Base-by-base conservation (phyloP, 1,284 basidiomycete species). In the Schizopora paradoxa region DNA sequence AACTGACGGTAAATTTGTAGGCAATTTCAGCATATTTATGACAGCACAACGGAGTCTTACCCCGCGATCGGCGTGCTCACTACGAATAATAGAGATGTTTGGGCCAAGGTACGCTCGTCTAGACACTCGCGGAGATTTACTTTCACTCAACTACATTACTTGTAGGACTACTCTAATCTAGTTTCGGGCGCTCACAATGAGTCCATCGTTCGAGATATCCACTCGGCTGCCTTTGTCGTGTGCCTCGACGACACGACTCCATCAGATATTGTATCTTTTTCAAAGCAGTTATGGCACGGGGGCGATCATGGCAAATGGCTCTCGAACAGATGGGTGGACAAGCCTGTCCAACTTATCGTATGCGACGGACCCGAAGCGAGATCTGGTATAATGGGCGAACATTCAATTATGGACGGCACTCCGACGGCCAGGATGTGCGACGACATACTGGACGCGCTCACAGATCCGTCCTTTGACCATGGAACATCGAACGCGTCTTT, bases 351-450 rank as follows among this genome's bases (percentile, higher is more conserved):
- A 62, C 84, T 91, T 62, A 71, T 91, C 49, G 75, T 91, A 6
- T 87, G 77, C 55, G 84, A 90, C 60, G 90, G 92, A 57, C 78
- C 73, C 19, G 90, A 92, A 57, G 79, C 74, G 18, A 70, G 77
- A 49, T 82, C 88, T 1, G 92, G 91, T 4, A 68, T 91, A 56
- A 84, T 93, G 77, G 92, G 92, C 44, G 92, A 95, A 65, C 91
- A 95, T 65, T 90, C 87, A 13, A 76, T 89, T 54, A 93, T 93
- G 89, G 91, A 93, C 58, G 91, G 91, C 35, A 80, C 79, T 28
- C 79, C 82, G 4, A 82, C 77, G 6, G 69, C 76, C 7, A 68
- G 77, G 23, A 45, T 91, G 55, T 84, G 80, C 60, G 83, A 92
- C 60, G 79, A 82, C 37, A 69, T 91, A 22, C 69, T 91, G 42